Evolutionary conservation across 352 stramenopile species (phyloP).

Genomic region (Phytophthora megakarya): DNA sequence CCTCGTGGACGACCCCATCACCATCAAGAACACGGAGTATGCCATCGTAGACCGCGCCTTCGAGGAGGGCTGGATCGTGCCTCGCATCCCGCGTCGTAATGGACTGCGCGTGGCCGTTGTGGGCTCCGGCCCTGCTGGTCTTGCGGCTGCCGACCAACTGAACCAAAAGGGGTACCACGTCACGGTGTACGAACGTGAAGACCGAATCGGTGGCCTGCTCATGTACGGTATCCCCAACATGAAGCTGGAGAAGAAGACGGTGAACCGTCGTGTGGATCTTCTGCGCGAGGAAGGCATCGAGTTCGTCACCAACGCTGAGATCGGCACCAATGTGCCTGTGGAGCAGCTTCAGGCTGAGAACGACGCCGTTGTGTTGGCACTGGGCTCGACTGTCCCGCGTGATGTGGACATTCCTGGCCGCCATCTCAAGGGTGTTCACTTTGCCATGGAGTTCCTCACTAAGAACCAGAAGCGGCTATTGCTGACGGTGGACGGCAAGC

Average conservation of each 20-base stretch:
- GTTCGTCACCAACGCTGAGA: slow-evolving; percentile 96
- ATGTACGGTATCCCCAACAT: slow-evolving; percentile 99
- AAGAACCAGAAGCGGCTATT: slow-evolving; percentile 98
- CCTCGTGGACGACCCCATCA: slow-evolving; percentile 95
- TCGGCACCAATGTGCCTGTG: slow-evolving; percentile 89
- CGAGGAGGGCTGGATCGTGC: slow-evolving; percentile 95
- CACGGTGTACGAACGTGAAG: slow-evolving; percentile 97
- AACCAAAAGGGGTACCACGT: slow-evolving; percentile 98
- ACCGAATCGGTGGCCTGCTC: slow-evolving; percentile 95
- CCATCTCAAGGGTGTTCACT: slow-evolving; percentile 96
- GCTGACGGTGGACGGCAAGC: slow-evolving; percentile 94
- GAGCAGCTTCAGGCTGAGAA: slow-evolving; percentile 69
- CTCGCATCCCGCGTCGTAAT: slow-evolving; percentile 92
- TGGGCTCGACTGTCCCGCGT: slow-evolving; percentile 95
- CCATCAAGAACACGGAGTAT: slow-evolving; percentile 99
- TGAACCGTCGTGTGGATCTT: slow-evolving; percentile 94
- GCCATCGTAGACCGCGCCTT: slow-evolving; percentile 96
- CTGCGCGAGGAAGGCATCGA: slow-evolving; percentile 96
- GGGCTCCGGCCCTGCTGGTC: slow-evolving; percentile 91
- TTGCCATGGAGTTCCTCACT: slow-evolving; percentile 97
- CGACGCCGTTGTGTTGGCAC: slow-evolving; percentile 94
- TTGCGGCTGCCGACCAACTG: slow-evolving; percentile 95
- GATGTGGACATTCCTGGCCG: slow-evolving; percentile 90
- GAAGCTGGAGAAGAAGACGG: slow-evolving; percentile 98
- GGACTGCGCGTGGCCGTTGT: slow-evolving; percentile 96